Base-by-base conservation (phyloP, 2,329 filamentous ascomycete genomes). In the Ascosphaera apis region DNA sequence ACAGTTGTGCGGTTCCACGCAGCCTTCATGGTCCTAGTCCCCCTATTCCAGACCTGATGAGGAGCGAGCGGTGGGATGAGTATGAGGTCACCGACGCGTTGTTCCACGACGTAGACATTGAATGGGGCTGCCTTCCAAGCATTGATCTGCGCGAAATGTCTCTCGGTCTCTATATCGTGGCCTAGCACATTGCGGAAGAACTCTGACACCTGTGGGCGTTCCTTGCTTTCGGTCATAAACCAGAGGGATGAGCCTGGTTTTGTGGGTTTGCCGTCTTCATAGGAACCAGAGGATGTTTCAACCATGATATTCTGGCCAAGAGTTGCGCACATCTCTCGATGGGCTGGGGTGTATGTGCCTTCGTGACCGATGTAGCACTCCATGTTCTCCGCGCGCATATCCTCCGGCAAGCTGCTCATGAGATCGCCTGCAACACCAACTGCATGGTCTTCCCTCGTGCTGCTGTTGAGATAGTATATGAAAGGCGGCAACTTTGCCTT, bases 311-410 rank as follows among this genome's bases (percentile, higher is more conserved):
- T 98, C 45, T 98, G 88, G 0, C 88, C 86, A 9, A 95, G 60
- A 25, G 79, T 91, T 9, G 82, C 88, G 54, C 88, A 98, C 88
- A 98, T 98, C 53, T 98, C 88, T 44, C 82, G 72, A 56, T 98
- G 88, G 1, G 84, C 75, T 7, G 88, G 86, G 0, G 88, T 98
- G 49, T 86, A 95, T 1, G 88, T 98, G 4, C 88, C 88, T 58
- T 98, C 88, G 47, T 95, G 86, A 0, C 88, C 88, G 46, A 95
- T 76, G 48, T 98, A 98, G 53, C 86, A 95, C 88, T 93, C 93
- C 45, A 98, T 64, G 43, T 98, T 98, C 50, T 92, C 75, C 1
- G 88, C 88, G 34, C 83, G 76, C 81, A 93, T 93, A 31, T 76
- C 70, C 31, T 66, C 60, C 1, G 83, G 82, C 3, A 98, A 65